These are phyloP conservation scores for Gymnopilus dilepis DNA, from an alignment of 768 basidiomycete genomes.

Conservation along the genomic window DNA sequence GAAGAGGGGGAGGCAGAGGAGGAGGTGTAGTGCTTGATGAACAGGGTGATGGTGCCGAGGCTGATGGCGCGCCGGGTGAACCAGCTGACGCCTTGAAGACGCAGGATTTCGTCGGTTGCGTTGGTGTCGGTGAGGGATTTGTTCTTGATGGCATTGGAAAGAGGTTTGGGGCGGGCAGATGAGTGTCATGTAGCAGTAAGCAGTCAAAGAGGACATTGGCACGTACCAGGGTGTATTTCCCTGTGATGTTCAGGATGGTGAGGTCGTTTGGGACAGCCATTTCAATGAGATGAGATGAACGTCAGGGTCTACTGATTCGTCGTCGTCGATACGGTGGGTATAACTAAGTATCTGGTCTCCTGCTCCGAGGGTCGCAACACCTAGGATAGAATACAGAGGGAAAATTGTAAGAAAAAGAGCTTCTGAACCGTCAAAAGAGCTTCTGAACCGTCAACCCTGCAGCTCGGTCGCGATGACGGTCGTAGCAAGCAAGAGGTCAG, in stretches of 20 bases:
- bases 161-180: neutral
- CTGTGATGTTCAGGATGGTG: slow-evolving; percentile 62
- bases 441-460: too few relatives aligned
- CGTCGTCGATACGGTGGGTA: too few relatives aligned
- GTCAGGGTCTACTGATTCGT: too few relatives aligned
- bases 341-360: too few relatives aligned
- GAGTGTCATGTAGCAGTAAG: neutral
- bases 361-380: too few relatives aligned
- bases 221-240: slow-evolving; percentile 64
- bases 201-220: slow-evolving; percentile 12
- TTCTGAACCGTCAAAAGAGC: too few relatives aligned
- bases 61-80: slow-evolving; percentile 66
- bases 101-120: slow-evolving; percentile 62
- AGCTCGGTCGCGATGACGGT: too few relatives aligned
- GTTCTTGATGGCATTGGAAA: too few relatives aligned
- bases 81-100: slow-evolving; percentile 77
- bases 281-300: too few relatives aligned
- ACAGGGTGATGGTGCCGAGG: slow-evolving; percentile 63
- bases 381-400: neutral
- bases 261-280: slow-evolving; percentile 73
- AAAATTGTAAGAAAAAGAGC: neutral
- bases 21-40: slow-evolving; percentile 63
- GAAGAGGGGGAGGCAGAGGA: slow-evolving; percentile 56
- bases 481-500: too few relatives aligned
- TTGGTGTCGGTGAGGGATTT: slow-evolving; percentile 62